Evolutionary conservation across 164 flowering plant species (phyloP), one percentile per base, ranked within the genome.

Genomic region (Houttuynia cordata): DNA sequence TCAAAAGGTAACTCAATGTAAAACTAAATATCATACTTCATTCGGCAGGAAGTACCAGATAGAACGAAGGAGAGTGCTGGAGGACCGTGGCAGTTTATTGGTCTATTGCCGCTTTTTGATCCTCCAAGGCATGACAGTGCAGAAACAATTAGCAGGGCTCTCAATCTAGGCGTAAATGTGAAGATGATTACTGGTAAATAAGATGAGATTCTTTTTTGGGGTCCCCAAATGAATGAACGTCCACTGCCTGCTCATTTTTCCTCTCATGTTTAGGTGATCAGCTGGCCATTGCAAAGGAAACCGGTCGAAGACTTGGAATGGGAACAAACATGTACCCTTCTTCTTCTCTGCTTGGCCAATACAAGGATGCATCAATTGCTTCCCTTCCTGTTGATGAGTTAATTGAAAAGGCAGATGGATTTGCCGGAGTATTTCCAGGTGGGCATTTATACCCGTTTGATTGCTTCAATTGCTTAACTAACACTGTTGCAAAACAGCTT

Each of bases 251-350:
- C 56, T 24, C 25, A 9, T 59, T 56, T 24, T 22, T 62, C 56
- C 30, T 52, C 51, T 55, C 12, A 30, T 55, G 17, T 67, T 34
- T 66, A 75, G 79, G 79, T 1, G 79, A 76, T 61, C 79, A 76
- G 62, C 75, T 76, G 56, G 80, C 80, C 15, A 77, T 77, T 62
- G 80, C 71, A 24, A 77, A 77, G 61, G 80, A 77, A 59, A 77
- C 78, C 1, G 78, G 80, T 5, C 64, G 80, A 56, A 69, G 80
- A 61, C 80, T 77, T 24, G 80, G 80, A 41, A 77, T 77, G 80
- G 80, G 78, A 19, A 77, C 78, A 56, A 77, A 77, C 68, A 77
- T 77, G 80, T 77, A 77, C 41, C 80, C 80, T 34, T 77, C 80
- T 7, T 77, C 80, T 30, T 65, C 78, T 47, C 59, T 77, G 64